Conservation (phyloP, 208 protist species). For the Porcisia deanei region DNA sequence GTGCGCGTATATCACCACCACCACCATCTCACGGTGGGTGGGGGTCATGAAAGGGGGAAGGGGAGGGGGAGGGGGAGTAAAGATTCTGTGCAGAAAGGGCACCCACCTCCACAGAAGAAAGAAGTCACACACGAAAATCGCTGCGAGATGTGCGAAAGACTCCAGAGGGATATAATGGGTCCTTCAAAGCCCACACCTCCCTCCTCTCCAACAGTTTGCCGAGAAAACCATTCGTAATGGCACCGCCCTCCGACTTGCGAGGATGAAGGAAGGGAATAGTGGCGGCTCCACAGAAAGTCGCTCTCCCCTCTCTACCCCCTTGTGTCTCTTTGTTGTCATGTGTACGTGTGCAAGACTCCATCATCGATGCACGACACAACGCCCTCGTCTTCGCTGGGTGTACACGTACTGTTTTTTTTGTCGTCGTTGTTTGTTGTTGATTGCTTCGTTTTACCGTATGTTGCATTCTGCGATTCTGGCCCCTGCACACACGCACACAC, state of each 20-base stretch:
- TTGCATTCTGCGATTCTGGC: neutral
- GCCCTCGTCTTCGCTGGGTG: neutral
- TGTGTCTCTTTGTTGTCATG: neutral
- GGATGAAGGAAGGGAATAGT: neutral
- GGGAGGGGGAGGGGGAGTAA: neutral
- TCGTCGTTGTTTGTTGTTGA: neutral
- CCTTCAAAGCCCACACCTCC: neutral
- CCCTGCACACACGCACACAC: neutral
- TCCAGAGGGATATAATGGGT: neutral
- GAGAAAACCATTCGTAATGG: neutral
- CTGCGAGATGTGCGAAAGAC: neutral
- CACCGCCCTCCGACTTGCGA: neutral
- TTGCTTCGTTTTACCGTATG: neutral
- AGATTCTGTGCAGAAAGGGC: neutral
- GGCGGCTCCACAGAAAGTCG: neutral
- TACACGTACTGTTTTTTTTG: neutral
- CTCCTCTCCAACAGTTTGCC: neutral
- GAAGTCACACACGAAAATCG: neutral
- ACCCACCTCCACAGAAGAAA: neutral
- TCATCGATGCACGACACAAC: neutral
- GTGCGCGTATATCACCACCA: neutral
- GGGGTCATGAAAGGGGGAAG: neutral
- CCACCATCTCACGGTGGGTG: neutral
- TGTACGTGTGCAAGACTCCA: neutral
- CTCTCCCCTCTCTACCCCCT: neutral